Base-by-base conservation (phyloP, 371 early-diverging fungal genomes). In the Apophysomyces elegans region DNA sequence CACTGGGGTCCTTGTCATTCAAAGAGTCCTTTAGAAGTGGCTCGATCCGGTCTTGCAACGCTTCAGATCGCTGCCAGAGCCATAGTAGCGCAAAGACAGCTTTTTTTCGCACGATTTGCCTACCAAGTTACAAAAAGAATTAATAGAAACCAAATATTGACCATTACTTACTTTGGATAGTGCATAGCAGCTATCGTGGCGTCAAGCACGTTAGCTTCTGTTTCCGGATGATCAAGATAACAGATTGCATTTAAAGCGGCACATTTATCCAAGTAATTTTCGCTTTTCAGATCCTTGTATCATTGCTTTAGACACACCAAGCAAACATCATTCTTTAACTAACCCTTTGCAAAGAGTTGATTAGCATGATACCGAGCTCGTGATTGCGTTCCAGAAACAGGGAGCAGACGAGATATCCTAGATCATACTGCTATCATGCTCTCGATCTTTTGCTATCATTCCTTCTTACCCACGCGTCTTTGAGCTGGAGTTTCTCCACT, bases 311-410 rank as follows among this genome's bases (percentile, higher is more conserved):
- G 36, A 21, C 7, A 21, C 12, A 62, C 4, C 21, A 32, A 18
- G 36, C 13, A 47, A 60, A 38, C 4, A n/a, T 14, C n/a, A 35
- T 12, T 37, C 8, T 8, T 64, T 50, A n/a, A 36, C 63, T 37
- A 71, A 81, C 84, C 66, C 80, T 67, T 64, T 81, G 81, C 14
- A 86, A 54, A 0, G 86, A 84, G 61, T 86, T 86, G 59, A 83
- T 77, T 56, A 84, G 37, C 83, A 86, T 75, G 26, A 86, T 80
- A 13, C 73, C 71, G 1, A 86, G 58, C 54, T 84, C 81, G 62
- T 79, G 72, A 32, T 74, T 64, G 26, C 75, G 44, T 26, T 70
- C 54, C 4, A 84, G 61, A 59, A 86, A 82, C 26, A 84, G 58
- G 4, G 78, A 70, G 47, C 78, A 82, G 4, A 77, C 80, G 11